Evolutionary conservation across 1,139 yeast genomes (phyloP), one percentile per base, ranked within the genome.

Genomic region (Pichia sp.): DNA sequence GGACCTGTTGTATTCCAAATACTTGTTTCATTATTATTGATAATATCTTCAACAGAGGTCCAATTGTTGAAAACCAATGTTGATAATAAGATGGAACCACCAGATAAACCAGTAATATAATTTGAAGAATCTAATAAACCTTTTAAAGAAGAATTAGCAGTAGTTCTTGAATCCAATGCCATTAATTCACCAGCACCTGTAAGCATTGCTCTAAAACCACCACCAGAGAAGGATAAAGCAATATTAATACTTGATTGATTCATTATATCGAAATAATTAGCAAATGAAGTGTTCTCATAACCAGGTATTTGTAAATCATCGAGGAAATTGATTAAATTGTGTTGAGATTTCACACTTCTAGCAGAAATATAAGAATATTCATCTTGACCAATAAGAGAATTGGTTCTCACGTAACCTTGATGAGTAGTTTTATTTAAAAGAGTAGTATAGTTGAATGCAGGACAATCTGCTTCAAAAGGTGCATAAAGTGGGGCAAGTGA

Each of bases 171-270:
- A 51, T 80, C 82, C 52, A 74, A 63, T 0, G 82, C 83, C 9
- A 67, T 54, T 1, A 80, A 43, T 14, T 72, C 67, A 1, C 91
- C 91, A 2, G 81, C 81, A 2, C 82, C 83, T 4, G 72, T 69
- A 11, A 82, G 55, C 76, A 82, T 73, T 1, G 89, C 73, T 45
- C 89, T 62, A 51, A 77, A 79, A 0, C 88, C 86, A 10, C 91
- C 91, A 4, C 91, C 91, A 5, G 88, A 79, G 23, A 82, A 56
- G 0, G 84, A 78, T 20, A 85, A 56, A 17, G 83, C 95, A 40
- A 85, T 44, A 32, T 48, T 52, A 31, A 53, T 49, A 18, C 46
- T 33, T 24, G 43, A 36, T 22, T 49, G 47, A 17, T 49, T 45
- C 18, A 47, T 28, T 4, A 41, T 35, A 1, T 42, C 43, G 8